These are phyloP conservation scores for Mycena vitilis DNA, from an alignment of 768 basidiomycete genomes.

Conservation along the genomic window DNA sequence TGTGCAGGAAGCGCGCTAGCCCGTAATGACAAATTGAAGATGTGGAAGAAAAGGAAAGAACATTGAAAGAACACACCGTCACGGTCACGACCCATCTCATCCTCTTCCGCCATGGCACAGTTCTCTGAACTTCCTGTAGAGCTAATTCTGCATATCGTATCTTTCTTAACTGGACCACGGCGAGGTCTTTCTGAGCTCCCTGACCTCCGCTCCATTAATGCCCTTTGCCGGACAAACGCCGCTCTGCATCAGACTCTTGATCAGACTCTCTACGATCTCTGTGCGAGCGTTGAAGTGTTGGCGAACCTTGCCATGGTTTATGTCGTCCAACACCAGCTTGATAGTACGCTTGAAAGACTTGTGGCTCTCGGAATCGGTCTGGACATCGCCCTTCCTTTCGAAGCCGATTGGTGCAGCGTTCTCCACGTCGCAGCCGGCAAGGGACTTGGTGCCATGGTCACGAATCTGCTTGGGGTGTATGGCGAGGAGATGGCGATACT, in stretches of 20 bases:
- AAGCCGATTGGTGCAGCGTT: not conserved
- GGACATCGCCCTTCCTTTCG: not conserved
- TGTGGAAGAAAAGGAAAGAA: too few relatives aligned
- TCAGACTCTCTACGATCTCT: not conserved
- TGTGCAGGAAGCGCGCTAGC: too few relatives aligned
- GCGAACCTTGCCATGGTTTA: conserved; percentile 12
- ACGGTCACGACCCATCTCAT: too few relatives aligned
- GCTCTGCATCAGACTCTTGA: not conserved
- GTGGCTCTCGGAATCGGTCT: conserved; percentile 1
- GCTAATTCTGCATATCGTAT: too few relatives aligned
- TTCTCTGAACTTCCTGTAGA: too few relatives aligned
- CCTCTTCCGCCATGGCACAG: too few relatives aligned
- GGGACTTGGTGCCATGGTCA: not conserved
- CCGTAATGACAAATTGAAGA: too few relatives aligned
- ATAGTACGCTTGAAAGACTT: conserved; percentile 7
- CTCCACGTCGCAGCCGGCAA: not conserved
- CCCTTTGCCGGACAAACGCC: not conserved
- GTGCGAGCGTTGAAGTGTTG: not conserved
- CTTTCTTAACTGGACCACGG: too few relatives aligned
- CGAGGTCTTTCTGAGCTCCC: not conserved
- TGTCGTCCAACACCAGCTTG: conserved; percentile 6
- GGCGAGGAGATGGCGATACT: not conserved
- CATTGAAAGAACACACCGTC: too few relatives aligned
- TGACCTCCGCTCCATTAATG: conserved; percentile 4
- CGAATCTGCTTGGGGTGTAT: not conserved